phyloP scores from a whole-genome alignment of 306 rosid species.

The Sicyos edulis region DNA sequence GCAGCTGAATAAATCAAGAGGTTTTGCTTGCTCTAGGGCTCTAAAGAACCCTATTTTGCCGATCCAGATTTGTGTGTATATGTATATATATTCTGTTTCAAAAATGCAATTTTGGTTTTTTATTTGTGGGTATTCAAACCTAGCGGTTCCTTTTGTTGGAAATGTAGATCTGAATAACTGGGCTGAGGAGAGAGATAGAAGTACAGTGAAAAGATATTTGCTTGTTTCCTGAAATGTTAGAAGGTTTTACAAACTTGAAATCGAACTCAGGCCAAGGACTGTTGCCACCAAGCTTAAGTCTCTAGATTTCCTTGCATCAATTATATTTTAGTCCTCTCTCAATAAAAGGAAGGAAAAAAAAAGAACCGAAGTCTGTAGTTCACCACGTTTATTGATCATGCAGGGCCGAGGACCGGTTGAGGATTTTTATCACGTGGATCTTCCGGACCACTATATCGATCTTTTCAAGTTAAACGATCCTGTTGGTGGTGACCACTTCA shows the following conservation, averaged over 20 bases:
- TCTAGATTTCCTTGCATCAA: neutral
- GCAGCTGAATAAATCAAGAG: too few relatives aligned
- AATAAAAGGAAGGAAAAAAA: neutral
- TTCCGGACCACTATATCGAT: slow-evolving; percentile 69
- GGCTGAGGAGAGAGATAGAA: neutral
- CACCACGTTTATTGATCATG: slow-evolving; percentile 11
- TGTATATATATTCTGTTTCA: too few relatives aligned
- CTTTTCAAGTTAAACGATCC: slow-evolving; percentile 70
- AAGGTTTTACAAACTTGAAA: too few relatives aligned
- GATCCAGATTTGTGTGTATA: neutral
- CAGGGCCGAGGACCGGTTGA: slow-evolving; percentile 92
- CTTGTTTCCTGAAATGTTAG: neutral
- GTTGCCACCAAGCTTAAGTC: too few relatives aligned
- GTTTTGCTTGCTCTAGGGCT: neutral
- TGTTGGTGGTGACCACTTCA: slow-evolving; percentile 88
- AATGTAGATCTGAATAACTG: neutral
- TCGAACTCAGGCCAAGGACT: too few relatives aligned
- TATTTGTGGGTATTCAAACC: neutral
- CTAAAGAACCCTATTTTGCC: neutral
- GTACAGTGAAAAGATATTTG: neutral
- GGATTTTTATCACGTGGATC: slow-evolving; percentile 50
- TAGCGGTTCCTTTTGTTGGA: neutral
- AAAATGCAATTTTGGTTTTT: neutral
- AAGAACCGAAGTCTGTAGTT: neutral
- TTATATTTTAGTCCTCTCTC: neutral